Evolutionary conservation across 2,329 filamentous ascomycete species (phyloP), one percentile per base, ranked within the genome.

Genomic region (Torrubiellomyces zombiae): DNA sequence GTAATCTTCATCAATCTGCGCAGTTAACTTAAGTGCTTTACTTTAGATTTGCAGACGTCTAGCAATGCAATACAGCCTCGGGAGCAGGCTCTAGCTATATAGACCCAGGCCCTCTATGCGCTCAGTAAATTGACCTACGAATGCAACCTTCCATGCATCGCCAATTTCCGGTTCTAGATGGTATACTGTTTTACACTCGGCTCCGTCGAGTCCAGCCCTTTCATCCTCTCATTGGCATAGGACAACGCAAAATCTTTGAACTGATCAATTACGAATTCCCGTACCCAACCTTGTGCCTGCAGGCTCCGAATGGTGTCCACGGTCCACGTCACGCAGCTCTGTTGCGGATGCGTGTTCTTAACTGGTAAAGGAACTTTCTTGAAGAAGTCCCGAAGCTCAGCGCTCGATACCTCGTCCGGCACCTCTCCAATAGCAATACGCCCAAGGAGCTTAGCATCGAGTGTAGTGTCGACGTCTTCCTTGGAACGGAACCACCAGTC

Each of bases 291-390:
- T 15, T 33, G 29, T 6, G 11, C 26, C 28, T 47, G 45, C 3
- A 49, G 23, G 1, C 25, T 29, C 6, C 17, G 25, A 6, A 50
- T 37, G 2, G 44, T 44, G 30, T 39, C 28, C 13, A 33, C 25
- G n/a, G 24, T 30, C 45, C 46, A 49, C 9, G 43, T 43, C 24
- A 49, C 44, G n/a, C 45, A 48, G 28, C 43, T 48, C 30, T 50
- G 42, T 20, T 49, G 46, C 0, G 44, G 46, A 24, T 48, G 22
- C 10, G 28, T 44, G 13, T 48, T 42, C 30, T 45, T 50, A 1
- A 37, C 29, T 1, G 46, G 46, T 3, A 45, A 23, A 10, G 36
- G 40, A 16, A 50, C 25, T 7, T 8, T 15, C 1, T 18, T 24
- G 12, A 49, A 42, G 6, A 48, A 25, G 0, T 18, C 27, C 2